phyloP scores from a whole-genome alignment of 2,329 filamentous ascomycete genomes.

The Phialophora verrucosa region DNA sequence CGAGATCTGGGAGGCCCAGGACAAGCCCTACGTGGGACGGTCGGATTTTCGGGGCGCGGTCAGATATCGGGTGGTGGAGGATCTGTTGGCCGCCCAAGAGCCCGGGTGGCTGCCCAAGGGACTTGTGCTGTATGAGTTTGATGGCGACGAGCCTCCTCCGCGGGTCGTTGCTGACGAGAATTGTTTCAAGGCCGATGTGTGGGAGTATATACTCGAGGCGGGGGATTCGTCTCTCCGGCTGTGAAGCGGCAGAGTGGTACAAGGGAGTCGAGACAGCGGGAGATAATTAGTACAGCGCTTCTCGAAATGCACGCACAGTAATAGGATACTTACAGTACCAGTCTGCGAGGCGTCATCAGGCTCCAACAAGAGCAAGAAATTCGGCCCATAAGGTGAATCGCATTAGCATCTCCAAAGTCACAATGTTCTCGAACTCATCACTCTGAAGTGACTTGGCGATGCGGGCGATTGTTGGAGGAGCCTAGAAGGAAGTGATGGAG shows the following conservation, averaged over 20 bases:
- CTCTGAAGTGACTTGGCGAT: too few relatives aligned
- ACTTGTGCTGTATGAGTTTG: slow-evolving; percentile 22
- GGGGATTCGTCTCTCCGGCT: slow-evolving; percentile 19
- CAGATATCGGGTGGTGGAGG: slow-evolving; percentile 24
- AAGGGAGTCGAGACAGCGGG: too few relatives aligned
- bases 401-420: too few relatives aligned
- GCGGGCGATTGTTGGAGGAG: not conserved
- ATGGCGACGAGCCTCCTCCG: slow-evolving; percentile 16
- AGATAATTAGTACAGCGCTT: too few relatives aligned
- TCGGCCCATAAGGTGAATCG: not conserved
- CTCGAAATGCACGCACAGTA: not conserved
- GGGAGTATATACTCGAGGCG: slow-evolving; percentile 17
- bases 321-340: too few relatives aligned
- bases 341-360: not conserved
- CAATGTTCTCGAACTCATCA: not conserved
- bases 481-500: not conserved
- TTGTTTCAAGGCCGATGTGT: slow-evolving; percentile 21
- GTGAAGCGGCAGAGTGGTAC: slow-evolving; percentile 1
- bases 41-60: slow-evolving; percentile 22
- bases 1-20: not conserved
- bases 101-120: slow-evolving; percentile 15
- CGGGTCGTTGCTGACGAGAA: not conserved
- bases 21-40: slow-evolving; percentile 17
- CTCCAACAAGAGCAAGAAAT: not conserved
- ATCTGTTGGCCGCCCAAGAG: slow-evolving; percentile 25